Evolutionary conservation across 805 yeast genomes (phyloP), one percentile per base, ranked within the genome.

Genomic region (Teunomyces atbi): DNA sequence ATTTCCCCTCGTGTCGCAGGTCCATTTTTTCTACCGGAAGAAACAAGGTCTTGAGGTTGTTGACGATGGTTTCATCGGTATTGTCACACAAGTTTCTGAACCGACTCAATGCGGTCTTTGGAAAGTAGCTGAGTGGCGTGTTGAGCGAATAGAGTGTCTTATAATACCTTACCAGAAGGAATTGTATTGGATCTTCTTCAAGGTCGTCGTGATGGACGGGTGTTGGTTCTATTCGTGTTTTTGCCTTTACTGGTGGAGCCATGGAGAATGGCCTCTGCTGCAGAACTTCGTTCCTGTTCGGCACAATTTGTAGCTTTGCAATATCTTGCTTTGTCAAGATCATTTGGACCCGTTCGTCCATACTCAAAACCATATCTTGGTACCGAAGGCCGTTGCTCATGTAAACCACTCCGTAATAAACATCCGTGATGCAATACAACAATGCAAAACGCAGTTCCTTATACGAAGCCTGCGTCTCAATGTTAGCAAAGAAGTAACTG

Each of bases 21-120:
- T 78, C 81, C 51, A 79, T 71, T 12, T 59, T 56, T 2, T 68
- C 73, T 2, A 71, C 56, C 1, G 67, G 52, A 12, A 76, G 48
- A 2, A 66, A 50, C 23, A 75, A 51, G 16, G 62, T 57, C 12
- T 52, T 49, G 3, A 81, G 49, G 3, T 46, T 58, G 16, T 61
- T 62, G 6, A 47, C 44, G 16, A 58, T 47, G 2, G 30, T 41
- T 2, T 47, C 45, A 11, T 49, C 45, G 15, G 65, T 61, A 26
- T 58, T 50, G 2, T 51, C 50, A 47, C 81, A 77, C 51, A 81
- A 57, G 18, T 71, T 71, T 40, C 61, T 66, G 42, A 79, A 60
- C 43, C 84, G 60, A 10, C 76, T 59, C 32, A 81, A 59, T 4
- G 78, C 74, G 0, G 83, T 78, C 51, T 81, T 81, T 62, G 62